Conservation (phyloP, 163 green algal species). For the Chlamydomonas reinhardtii region DNA sequence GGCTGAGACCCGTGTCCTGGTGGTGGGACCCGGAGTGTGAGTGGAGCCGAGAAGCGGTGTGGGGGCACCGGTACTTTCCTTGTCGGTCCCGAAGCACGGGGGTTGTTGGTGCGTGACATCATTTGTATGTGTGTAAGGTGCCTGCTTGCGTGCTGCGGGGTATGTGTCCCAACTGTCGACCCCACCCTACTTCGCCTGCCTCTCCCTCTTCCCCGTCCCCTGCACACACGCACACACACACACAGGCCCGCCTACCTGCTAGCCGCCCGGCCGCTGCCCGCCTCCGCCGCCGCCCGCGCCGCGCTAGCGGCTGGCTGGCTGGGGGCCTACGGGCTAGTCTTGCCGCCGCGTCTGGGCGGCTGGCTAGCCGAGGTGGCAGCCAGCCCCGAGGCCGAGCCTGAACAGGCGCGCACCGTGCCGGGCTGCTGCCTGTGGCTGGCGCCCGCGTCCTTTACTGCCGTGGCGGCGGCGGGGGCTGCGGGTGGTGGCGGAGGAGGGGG, state of each 20-base stretch:
- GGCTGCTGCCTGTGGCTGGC: conserved; percentile 36
- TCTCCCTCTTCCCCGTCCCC: neutral
- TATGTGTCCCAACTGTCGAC: no score
- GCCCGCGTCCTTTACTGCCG: neutral
- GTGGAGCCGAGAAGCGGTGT: no score
- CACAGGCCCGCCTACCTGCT: conserved; percentile 22
- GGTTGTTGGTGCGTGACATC: no score
- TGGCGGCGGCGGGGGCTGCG: neutral
- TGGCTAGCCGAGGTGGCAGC: conserved; percentile 26
- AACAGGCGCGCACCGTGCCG: conserved; percentile 14
- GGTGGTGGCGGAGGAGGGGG: neutral
- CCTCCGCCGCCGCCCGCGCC: neutral
- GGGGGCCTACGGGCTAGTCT: neutral
- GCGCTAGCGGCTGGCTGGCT: conserved; percentile 21
- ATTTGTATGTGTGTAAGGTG: no score
- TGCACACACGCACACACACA: neutral
- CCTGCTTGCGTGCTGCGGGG: no score
- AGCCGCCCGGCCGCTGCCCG: neutral
- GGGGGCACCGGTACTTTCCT: no score
- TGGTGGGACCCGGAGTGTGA: conserved; percentile 33
- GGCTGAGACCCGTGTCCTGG: neutral
- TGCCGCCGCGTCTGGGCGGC: conserved; percentile 28
- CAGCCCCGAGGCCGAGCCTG: conserved; percentile 32
- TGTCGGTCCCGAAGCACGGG: no score
- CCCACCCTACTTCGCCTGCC: neutral